Percentiles rank a stretch among this genome's conserved stretches.
These are phyloP conservation scores for Pistacia integerrima DNA, from an alignment of 345 rosid genomes.

Conservation along the genomic window DNA sequence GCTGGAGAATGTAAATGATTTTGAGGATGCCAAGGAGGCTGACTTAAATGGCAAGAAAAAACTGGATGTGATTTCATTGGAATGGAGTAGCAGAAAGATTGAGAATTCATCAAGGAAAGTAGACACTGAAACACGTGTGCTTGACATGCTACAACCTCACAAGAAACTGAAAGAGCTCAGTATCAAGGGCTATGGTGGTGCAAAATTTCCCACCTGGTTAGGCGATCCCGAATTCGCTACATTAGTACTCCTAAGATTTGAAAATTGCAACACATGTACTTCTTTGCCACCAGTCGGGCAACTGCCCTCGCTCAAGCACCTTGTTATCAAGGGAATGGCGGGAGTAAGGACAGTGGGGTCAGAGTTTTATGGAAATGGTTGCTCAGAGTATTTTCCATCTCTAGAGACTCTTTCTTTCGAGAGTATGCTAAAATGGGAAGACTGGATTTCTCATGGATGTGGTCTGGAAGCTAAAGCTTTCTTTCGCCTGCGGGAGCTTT, in stretches of 20 bases:
- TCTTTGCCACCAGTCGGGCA: constrained; percentile 15
- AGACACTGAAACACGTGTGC: constrained; percentile 25
- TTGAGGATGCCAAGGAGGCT: constrained; percentile 30
- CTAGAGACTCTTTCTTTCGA: constrained; percentile 19
- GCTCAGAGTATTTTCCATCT: constrained; percentile 14
- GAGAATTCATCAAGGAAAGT: constrained; percentile 10
- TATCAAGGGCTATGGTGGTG: constrained; percentile 38
- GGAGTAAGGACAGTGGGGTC: background rate
- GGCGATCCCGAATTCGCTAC: constrained; percentile 20
- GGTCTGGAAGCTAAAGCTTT: constrained; percentile 19
- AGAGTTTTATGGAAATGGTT: constrained; percentile 17
- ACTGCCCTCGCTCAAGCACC: constrained; percentile 10
- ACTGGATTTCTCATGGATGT: constrained; percentile 25
- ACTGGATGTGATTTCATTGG: constrained; percentile 31
- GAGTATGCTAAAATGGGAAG: constrained; percentile 33
- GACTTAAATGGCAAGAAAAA: constrained; percentile 31
- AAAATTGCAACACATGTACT: constrained; percentile 7
- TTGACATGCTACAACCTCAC: constrained; percentile 46
- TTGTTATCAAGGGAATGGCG: background rate
- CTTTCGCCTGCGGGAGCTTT: constrained; percentile 33
- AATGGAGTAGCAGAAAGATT: constrained; percentile 27
- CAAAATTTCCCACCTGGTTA: constrained; percentile 14
- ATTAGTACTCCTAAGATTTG: constrained; percentile 9
- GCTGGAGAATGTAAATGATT: constrained; percentile 13
- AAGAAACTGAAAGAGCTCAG: constrained; percentile 32